Evolutionary conservation across 2,329 filamentous ascomycete species (phyloP), one percentile per base, ranked within the genome.

Genomic region (Cryphonectria naterciae): DNA sequence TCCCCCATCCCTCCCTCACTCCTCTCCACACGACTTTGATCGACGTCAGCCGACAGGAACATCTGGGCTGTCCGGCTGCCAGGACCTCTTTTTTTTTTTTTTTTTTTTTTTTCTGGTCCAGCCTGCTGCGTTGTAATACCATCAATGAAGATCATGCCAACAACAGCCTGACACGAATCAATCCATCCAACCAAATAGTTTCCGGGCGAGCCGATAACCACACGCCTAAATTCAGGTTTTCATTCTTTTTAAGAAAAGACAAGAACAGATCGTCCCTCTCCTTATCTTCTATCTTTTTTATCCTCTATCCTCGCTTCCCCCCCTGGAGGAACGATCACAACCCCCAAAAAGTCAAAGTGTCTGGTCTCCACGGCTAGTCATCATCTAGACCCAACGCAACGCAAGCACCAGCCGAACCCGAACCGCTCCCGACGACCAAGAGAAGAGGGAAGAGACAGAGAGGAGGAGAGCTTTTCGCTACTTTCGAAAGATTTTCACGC

Each of bases 21-120:
- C 62, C 52, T n/a, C 63, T 13, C 22, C 41, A 65, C 63, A 65
- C 43, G 63, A 49, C 37, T 17, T 28, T 28, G 63, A 65, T 65
- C 63, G 63, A 52, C 63, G 63, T 65, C 63, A 65, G 63, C 63
- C 41, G 63, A 65, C 63, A 65, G 63, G 63, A 19, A 52, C 63
- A 65, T 28, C 63, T 65, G 63, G 37, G 28, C 63, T 52, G 41
- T 64, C 37, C 61, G 37, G 8, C 41, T 64, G 61, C 61, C 61
- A 46, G 61, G 7, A 37, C 32, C 11, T n/a, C 13, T 32, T 22
- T 8, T 49, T 49, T n/a, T n/a, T 49, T 19, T 46, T 22, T 22
- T 22, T 8, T 49, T 49, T n/a, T n/a, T 49, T 5, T 49, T 22
- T 11, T 49, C 7, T 49, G 1, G 46, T 49, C 46, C 58, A 22